Percentiles rank a stretch among this genome's conserved stretches.
Conservation (phyloP, 495 filamentous ascomycete genomes). For the Talaromyces trachyspermus region DNA sequence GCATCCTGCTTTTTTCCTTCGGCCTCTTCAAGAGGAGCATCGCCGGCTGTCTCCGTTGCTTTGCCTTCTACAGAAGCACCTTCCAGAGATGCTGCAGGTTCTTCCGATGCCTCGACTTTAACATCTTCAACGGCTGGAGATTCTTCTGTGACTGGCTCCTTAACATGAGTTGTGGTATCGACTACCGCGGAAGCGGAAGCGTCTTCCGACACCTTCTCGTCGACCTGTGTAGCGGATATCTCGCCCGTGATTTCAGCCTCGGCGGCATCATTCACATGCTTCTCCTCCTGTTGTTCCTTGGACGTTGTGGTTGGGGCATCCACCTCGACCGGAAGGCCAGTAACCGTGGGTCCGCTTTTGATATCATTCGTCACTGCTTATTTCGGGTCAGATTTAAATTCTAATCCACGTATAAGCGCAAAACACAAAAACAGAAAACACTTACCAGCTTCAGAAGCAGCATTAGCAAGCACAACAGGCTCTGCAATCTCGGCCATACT, state of each 20-base stretch:
- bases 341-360: conserved; percentile 4
- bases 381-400: too few relatives aligned
- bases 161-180: conserved; percentile 1
- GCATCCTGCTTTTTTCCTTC: conserved; percentile 2
- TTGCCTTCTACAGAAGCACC: conserved; percentile 11
- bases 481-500: conserved; percentile 1
- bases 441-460: conserved; percentile 6
- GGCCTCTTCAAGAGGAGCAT: not conserved
- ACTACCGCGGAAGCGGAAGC: not conserved
- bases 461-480: conserved; percentile 5
- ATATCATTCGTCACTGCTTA: not conserved
- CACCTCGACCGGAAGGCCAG: not conserved
- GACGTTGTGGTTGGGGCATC: not conserved
- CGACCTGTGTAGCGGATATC: not conserved
- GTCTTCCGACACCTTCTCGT: conserved; percentile 3
- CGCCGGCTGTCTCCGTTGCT: conserved; percentile 4
- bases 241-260: not conserved
- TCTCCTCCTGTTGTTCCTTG: not conserved
- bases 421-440: not conserved
- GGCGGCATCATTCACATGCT: not conserved
- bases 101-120: conserved; percentile 9
- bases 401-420: too few relatives aligned
- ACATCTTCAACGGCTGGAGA: conserved; percentile 2
- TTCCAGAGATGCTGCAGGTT: conserved; percentile 4
- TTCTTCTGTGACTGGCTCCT: conserved; percentile 5